Evolutionary conservation across 2,329 filamentous ascomycete species (phyloP), one percentile per base, ranked within the genome.

Genomic region (Amauroascus niger): DNA sequence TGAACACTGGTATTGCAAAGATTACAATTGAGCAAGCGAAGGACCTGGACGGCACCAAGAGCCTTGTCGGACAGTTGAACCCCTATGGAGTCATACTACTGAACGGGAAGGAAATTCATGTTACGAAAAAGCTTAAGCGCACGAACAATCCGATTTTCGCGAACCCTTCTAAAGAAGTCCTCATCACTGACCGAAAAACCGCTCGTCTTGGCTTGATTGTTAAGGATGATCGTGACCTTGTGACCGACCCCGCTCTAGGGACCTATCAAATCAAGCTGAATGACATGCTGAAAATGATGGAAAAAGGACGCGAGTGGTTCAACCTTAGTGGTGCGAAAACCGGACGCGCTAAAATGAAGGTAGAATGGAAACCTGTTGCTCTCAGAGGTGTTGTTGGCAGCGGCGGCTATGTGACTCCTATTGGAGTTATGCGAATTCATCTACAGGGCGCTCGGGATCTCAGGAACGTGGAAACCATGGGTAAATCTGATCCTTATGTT

Each of bases 71-170:
- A 28, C 79, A 84, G 58, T 83, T 98, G 45, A 97, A 89, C 69
- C 93, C 93, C 1, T 98, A 97, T 61, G 90, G 88, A 8, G 78
- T 83, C 30, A 78, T 98, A 49, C 78, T 96, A 43, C 80, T 98
- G 61, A 98, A 98, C 63, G 87, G 88, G 58, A 95, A 93, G 71
- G 86, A 94, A 66, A 79, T 97, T 3, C 89, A 95, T 63, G 79
- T 82, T 54, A 95, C 90, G 51, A 88, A 89, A 72, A 94, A 90
- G 70, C 79, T 96, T 63, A 98, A 97, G 79, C 85, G 91, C 57
- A 97, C 89, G 56, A 98, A 98, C 73, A 93, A 95, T 63, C 93
- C 93, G 6, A 90, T 98, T 63, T 98, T 90, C 84, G 85, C 91
- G 52, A 86, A 97, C 65, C 87, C 87, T 6, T 86, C 83, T 61